phyloP scores from a whole-genome alignment of 257 asterid genomes.

The Lycium ferocissimum region DNA sequence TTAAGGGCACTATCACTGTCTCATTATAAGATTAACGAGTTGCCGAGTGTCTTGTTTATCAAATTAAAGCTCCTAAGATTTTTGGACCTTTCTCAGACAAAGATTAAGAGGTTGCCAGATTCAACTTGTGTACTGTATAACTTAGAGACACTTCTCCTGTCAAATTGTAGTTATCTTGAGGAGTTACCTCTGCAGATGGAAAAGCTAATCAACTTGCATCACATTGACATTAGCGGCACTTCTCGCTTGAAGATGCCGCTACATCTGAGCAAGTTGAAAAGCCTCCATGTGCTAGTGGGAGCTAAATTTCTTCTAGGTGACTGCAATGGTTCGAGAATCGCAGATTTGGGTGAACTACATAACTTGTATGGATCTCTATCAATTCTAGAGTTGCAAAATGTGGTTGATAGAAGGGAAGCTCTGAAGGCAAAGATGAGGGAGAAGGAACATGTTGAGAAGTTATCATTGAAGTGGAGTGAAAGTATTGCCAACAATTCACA shows the following conservation, averaged over 20 bases:
- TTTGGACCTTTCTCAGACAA: background rate
- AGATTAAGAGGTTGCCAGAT: background rate
- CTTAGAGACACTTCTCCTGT: slow-evolving; percentile 17
- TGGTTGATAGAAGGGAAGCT: background rate
- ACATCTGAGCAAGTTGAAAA: background rate
- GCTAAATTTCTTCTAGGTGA: too few relatives aligned
- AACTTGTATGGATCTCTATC: background rate
- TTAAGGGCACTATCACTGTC: slow-evolving; percentile 26
- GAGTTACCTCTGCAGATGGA: background rate
- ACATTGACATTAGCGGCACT: background rate
- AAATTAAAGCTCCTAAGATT: slow-evolving; percentile 7
- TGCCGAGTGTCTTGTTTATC: background rate
- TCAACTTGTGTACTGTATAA: background rate
- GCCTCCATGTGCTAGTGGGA: background rate
- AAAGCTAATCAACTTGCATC: background rate
- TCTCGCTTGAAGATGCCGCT: background rate
- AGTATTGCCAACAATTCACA: background rate
- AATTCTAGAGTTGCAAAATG: slow-evolving; percentile 25
- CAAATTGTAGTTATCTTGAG: background rate
- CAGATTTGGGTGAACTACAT: background rate
- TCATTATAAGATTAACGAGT: background rate
- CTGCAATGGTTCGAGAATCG: background rate
- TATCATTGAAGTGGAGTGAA: background rate
- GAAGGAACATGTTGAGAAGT: slow-evolving; percentile 6
- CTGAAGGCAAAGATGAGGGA: background rate